Base-by-base conservation (phyloP, 2,329 filamentous ascomycete species). In the Apiospora malaysiana region DNA sequence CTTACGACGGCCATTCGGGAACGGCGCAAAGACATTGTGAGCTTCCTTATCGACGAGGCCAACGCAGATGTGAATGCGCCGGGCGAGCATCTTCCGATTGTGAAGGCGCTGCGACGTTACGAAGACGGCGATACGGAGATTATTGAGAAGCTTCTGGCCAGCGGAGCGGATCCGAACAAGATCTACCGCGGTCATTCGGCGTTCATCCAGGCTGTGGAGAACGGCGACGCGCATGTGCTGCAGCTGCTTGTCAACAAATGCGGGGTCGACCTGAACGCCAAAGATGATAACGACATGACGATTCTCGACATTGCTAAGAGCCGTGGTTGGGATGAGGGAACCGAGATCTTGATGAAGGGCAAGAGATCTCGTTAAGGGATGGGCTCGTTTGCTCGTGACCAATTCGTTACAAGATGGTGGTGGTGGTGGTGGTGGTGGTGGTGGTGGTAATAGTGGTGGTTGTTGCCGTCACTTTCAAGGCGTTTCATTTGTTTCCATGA, bases 81-180 rank as follows among this genome's bases (percentile, higher is more conserved):
- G 0, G 91, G 91, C 25, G 91, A 93, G 82, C 91, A 93, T 79
- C 81, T 93, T 14, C 91, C 91, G 9, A 86, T 93, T 69, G 90
- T 93, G 78, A 93, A 93, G 79, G 89, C 91, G 1, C 84, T 93
- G 63, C 86, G 91, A 4, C 83, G 89, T 27, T 87, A 87, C 75
- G 83, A 86, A 69, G 84, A 84, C 10, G 83, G 85, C 45, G 87
- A 92, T 74, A 85, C 87, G 0, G 86, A 89, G 51, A 88, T 91
- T 70, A 84, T 93, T 43, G 86, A 90, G 78, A 83, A 91, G 81
- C 83, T 93, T 7, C 84, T 93, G 9, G 85, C 85, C 14, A 85
- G 87, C 72, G 91, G 91, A 12, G 91, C 89, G 1, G 89, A 93
- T 75, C 89, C 91, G 66, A 93, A 93, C 81, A 87, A 88, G 78